phyloP scores from a whole-genome alignment of 2,329 filamentous ascomycete species.

The Ceratocystis smalleyi region DNA sequence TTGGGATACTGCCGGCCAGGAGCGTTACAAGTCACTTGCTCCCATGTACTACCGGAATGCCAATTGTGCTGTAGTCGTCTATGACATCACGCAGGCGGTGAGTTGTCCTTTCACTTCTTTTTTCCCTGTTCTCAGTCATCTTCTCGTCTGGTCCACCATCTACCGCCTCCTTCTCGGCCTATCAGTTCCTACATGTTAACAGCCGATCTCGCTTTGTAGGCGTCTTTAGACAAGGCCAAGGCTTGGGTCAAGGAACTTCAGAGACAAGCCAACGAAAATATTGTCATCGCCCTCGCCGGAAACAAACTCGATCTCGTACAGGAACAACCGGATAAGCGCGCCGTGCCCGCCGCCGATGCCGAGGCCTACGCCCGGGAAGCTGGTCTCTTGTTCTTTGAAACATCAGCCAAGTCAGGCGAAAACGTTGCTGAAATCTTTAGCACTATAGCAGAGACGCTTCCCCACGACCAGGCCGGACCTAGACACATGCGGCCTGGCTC shows the following conservation, averaged over 20 bases:
- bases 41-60: constrained; percentile 99
- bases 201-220: constrained; percentile 34
- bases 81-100: constrained; percentile 98
- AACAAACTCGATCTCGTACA: constrained; percentile 96
- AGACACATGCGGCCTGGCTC: constrained; percentile 59
- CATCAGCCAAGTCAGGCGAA: constrained; percentile 90
- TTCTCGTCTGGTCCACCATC: constrained; percentile 6
- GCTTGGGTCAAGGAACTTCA: constrained; percentile 98
- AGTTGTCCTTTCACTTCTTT: constrained; percentile 24
- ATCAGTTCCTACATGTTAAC: not conserved
- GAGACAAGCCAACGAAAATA: constrained; percentile 97
- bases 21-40: constrained; percentile 95
- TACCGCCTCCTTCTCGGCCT: not conserved
- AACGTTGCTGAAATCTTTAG: constrained; percentile 95
- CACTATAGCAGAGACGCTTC: constrained; percentile 92
- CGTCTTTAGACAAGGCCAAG: constrained; percentile 96
- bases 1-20: constrained; percentile 96
- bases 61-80: constrained; percentile 97
- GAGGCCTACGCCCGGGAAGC: constrained; percentile 91
- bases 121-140: not conserved
- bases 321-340: constrained; percentile 89
- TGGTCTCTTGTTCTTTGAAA: constrained; percentile 93
- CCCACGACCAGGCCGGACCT: constrained; percentile 88
- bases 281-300: constrained; percentile 92
- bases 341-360: constrained; percentile 74